A percentile compares a stretch with the other conserved stretches of the same genome.
phyloP scores from a whole-genome alignment of 768 basidiomycete species.

The Psilocybe tampanensis region DNA sequence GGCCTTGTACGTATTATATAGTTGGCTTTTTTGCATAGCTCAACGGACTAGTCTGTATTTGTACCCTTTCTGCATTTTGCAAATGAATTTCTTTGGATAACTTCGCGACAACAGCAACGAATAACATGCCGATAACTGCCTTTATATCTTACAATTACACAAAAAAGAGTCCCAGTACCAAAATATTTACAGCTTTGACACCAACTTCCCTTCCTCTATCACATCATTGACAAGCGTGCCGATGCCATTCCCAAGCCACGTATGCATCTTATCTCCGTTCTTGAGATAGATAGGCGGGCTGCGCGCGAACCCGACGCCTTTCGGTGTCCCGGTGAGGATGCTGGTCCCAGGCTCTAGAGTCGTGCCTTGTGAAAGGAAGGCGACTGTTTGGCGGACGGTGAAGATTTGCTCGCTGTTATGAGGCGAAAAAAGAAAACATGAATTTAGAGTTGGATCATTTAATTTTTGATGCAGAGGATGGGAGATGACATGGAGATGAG shows the following conservation, averaged over 20 bases:
- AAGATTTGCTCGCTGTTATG: constrained; percentile 90
- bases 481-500: not conserved
- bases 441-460: not conserved
- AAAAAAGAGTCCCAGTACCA: not conserved
- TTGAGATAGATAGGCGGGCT: constrained; percentile 72
- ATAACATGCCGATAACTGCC: too few relatives aligned
- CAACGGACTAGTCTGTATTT: too few relatives aligned
- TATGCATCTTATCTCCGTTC: constrained; percentile 70
- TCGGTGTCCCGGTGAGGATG: constrained; percentile 83
- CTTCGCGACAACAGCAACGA: not conserved
- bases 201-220: constrained; percentile 66
- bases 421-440: not conserved
- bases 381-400: constrained; percentile 71
- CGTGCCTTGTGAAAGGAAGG: constrained; percentile 83
- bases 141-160: too few relatives aligned
- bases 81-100: too few relatives aligned
- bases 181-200: constrained; percentile 43
- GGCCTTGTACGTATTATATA: not conserved
- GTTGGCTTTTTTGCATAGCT: not conserved
- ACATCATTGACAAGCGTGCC: constrained; percentile 83
- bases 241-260: constrained; percentile 73
- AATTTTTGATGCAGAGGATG: not conserved
- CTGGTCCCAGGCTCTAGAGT: constrained; percentile 81
- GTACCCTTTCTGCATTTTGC: too few relatives aligned
- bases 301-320: constrained; percentile 80